Evolutionary conservation across 1,284 basidiomycete species (phyloP).

Genomic region (Cryptococcus sp.): DNA sequence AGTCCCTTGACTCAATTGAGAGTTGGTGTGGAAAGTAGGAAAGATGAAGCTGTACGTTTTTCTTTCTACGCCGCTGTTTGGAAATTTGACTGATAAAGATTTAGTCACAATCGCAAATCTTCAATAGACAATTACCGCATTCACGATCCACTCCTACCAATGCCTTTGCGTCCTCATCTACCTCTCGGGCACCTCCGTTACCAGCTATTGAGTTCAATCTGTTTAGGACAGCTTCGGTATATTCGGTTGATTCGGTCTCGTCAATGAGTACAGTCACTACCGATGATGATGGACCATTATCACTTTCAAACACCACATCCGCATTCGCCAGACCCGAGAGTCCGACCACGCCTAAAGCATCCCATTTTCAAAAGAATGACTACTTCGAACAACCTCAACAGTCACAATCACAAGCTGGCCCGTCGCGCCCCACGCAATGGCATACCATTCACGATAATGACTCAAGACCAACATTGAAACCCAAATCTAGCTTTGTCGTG

Average conservation of each 20-base stretch:
- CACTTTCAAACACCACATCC: background rate
- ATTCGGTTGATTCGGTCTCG: conserved; percentile 33
- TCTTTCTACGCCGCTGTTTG: too few relatives aligned
- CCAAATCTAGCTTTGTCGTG: conserved; percentile 20
- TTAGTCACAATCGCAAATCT: background rate
- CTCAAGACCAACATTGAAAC: conserved; percentile 5
- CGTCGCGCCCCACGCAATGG: background rate
- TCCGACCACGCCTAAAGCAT: conserved; percentile 29
- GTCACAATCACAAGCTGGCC: background rate
- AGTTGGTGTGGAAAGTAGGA: background rate
- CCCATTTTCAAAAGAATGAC: background rate
- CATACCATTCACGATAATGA: background rate
- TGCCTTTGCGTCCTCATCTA: background rate
- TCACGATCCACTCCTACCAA: background rate
- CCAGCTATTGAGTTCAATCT: conserved; percentile 37
- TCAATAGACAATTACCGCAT: background rate
- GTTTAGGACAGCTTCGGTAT: conserved; percentile 35
- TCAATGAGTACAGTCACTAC: conserved; percentile 14
- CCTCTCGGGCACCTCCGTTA: conserved; percentile 4
- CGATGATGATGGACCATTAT: conserved; percentile 3
- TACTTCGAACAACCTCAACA: background rate
- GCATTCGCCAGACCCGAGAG: conserved; percentile 1
- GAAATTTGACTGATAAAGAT: background rate
- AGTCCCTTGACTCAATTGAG: background rate
- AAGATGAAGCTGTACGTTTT: background rate